phyloP scores from a whole-genome alignment of 345 rosid genomes.

The Murraya paniculata region DNA sequence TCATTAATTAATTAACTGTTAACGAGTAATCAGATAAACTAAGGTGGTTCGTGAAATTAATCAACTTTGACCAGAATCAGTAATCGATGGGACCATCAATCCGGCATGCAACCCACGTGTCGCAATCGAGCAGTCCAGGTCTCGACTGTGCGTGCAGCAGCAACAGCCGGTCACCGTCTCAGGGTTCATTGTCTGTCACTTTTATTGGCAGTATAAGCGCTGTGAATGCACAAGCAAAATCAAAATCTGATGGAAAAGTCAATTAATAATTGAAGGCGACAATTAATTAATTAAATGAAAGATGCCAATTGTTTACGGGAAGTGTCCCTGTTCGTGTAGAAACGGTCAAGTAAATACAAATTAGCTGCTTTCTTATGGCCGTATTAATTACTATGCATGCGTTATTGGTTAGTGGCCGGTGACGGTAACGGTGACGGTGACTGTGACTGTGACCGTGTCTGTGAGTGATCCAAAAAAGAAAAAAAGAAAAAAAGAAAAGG shows the following conservation, averaged over 20 bases:
- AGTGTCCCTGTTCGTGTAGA: conserved; percentile 1
- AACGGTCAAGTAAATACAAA: conserved; percentile 1
- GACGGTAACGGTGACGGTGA: neutral
- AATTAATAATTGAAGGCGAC: too few species aligned
- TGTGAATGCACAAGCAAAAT: neutral
- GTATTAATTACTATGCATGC: neutral
- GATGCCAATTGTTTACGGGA: neutral
- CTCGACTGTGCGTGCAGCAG: too few species aligned
- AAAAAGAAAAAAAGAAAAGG: too few species aligned
- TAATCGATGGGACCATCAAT: neutral
- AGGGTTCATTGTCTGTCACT: neutral
- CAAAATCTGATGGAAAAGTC: too few species aligned
- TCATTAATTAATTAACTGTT: too few species aligned
- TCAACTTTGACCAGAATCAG: too few species aligned
- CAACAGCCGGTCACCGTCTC: neutral
- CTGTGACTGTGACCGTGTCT: neutral
- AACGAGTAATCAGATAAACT: too few species aligned
- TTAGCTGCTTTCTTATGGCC: conserved; percentile 5
- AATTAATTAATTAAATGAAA: neutral
- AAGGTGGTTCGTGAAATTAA: too few species aligned
- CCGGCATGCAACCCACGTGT: neutral
- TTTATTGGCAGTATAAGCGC: neutral
- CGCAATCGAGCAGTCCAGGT: neutral
- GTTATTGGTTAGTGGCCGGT: conserved; percentile 22
- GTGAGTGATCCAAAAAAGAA: neutral